A percentile compares a stretch with the other conserved stretches of the same genome.
Conservation (phyloP, 345 rosid genomes). For the Pistacia atlantica region DNA sequence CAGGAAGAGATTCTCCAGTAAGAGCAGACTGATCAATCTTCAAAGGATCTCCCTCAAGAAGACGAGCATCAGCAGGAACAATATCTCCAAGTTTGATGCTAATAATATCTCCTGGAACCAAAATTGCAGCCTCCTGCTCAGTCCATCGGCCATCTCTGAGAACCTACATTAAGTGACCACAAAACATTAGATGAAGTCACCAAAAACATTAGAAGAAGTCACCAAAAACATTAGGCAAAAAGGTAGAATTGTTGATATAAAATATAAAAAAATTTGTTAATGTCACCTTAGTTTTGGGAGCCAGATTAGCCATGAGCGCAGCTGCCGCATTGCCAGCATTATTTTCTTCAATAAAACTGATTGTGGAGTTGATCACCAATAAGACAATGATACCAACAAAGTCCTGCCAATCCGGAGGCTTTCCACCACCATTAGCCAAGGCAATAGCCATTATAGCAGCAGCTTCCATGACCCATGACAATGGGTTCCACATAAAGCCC, state of each 20-base stretch:
- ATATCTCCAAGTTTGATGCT: slow-evolving; percentile 88
- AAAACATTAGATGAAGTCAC: background rate
- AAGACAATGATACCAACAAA: slow-evolving; percentile 75
- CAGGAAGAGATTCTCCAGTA: slow-evolving; percentile 92
- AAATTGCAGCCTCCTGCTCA: slow-evolving; percentile 86
- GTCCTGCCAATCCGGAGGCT: slow-evolving; percentile 96
- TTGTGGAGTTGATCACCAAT: slow-evolving; percentile 84
- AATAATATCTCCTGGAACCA: slow-evolving; percentile 92
- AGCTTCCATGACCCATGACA: slow-evolving; percentile 98
- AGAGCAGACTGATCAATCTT: slow-evolving; percentile 95
- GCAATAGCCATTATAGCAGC: slow-evolving; percentile 90
- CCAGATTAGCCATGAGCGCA: slow-evolving; percentile 95
- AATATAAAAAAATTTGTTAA: background rate
- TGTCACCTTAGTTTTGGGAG: slow-evolving; percentile 84
- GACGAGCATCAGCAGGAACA: slow-evolving; percentile 93
- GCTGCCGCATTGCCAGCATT: slow-evolving; percentile 97
- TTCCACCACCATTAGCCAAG: slow-evolving; percentile 74
- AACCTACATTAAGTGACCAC: slow-evolving; percentile 38
- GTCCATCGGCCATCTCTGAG: slow-evolving; percentile 86
- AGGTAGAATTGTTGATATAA: slow-evolving; percentile 5
- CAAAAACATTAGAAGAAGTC: background rate
- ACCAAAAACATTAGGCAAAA: background rate
- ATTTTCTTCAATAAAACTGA: slow-evolving; percentile 89
- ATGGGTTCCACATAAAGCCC: slow-evolving; percentile 98
- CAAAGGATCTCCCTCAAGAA: slow-evolving; percentile 91